Evolutionary conservation across 306 rosid genomes (phyloP), one percentile per base, ranked within the genome.

Genomic region (Vigna angularis): DNA sequence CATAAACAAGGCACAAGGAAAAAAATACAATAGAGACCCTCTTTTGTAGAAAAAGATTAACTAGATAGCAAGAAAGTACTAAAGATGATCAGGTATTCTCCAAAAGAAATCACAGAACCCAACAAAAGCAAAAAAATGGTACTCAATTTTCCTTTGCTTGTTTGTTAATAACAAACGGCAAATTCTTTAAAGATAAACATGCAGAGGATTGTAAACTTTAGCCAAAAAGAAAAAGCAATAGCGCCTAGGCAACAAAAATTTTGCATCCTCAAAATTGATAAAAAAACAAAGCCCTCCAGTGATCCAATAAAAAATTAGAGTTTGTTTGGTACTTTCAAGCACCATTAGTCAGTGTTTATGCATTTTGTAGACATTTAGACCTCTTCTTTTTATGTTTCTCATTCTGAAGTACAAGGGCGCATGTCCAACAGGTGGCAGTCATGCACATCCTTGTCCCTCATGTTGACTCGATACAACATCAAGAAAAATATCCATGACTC

Each of bases 401-500:
- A 17, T 26, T 58, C n/a, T 24, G 18, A 58, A 26, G 40, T 13
- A 45, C 24, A 77, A 16, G 36, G 42, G 42, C 7, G 10, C 12
- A 22, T 24, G 67, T 30, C 57, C 32, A 30, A 20, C 63, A 34
- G 14, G 32, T 32, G 32, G 55, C 44, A 59, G 36, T 18, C 17
- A 73, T 59, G 65, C 40, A 44, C 52, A 38, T 26, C 28, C 28
- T 26, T 26, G 28, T 22, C 74, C 57, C 49, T 32, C 9, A 13
- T 3, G 16, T 68, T 72, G 45, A 18, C 10, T 66, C 58, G 64
- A 58, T 50, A 24, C 65, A 24, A 45, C 59, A 83, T 53, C 15
- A 79, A 44, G 53, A 75, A 51, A 11, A 64, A 66, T 78, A 59
- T 42, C 51, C 47, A 66, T 51, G 64, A 14, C 30, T 44, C 56